Evolutionary conservation across 495 filamentous ascomycete species (phyloP), one percentile per base, ranked within the genome.

Genomic region (Neurospora discreta): DNA sequence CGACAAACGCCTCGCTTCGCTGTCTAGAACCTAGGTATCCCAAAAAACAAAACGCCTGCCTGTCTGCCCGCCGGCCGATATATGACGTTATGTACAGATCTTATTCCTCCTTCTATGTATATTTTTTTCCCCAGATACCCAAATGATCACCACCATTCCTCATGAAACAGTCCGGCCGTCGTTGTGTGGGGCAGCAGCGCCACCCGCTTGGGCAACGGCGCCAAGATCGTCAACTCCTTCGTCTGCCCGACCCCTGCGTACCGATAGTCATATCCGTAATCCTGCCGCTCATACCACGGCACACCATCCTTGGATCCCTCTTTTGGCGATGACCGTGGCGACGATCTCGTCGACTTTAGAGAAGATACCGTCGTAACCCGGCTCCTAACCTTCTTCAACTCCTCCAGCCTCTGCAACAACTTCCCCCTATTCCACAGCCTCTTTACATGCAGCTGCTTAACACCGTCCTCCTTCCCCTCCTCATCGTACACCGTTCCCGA

Each of bases 371-470:
- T 65, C 52, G 52, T 65, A 26, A 33, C 58, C 18, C 58, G 3
- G 71, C 18, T 39, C 38, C 74, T 16, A 4, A 40, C 36, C 68
- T 68, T 20, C 26, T 74, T 42, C 74, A 78, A 20, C 13, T 75
- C 75, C 65, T 80, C 77, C 39, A 80, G 68, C 42, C 71, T 69
- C 43, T 71, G 71, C 16, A 77, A 58, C 72, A 80, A 46, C 11
- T 30, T 23, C 16, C 65, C 43, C 70, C 72, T 72, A 20, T 78
- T 80, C 78, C 78, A 80, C 68, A 80, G 73, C 18, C 78, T 58
- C 13, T 76, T 69, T 16, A 80, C 78, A 26, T 79, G 74, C 69
- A 80, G 36, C 74, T 80, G 73, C 69, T 76, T 75, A n/a, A 73
- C 39, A 26, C 69, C 69, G 9, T 74, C 74, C 65, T 74, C 71